Evolutionary conservation across 1,284 basidiomycete genomes (phyloP), one percentile per base, ranked within the genome.

Genomic region (Coniophora puteana): DNA sequence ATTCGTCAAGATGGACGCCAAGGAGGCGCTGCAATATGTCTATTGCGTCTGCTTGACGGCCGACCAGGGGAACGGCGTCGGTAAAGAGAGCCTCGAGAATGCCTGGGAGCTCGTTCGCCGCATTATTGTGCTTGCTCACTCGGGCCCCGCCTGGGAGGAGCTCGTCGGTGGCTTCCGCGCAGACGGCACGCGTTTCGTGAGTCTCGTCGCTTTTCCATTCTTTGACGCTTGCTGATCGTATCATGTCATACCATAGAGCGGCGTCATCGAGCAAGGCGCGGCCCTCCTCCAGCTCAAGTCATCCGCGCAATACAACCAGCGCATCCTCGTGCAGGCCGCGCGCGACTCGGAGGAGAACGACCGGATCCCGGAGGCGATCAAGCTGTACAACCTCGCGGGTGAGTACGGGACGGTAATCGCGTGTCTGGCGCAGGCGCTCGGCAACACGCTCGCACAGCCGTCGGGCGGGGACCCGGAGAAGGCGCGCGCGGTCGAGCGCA

Each of bases 1-100:
- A 42, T 96, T 98, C 61, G 85, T 89, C 33, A 88, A 87, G 61
- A 80, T 91, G 71, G 94, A 96, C 53, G 86, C 93, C 0, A 84
- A 89, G 53, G 90, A 94, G 50, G 96, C 94, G 1, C 67, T 99
- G 41, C 93, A 98, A 65, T 99, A 99, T 55, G 87, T 97, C 27
- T 95, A 94, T 59, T 88, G 91, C 46, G 78, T 97, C 11, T 83
- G 86, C 45, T 76, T 99, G 11, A 79, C 79, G 20, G 73, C 85
- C 8, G 93, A 97, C 57, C 83, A 88, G 51, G 74, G 72, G 11
- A 70, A 74, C 4, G 72, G 70, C 3, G 70, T 87, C 1, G 91
- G 92, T 12, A 80, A 79, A 51, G 87, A 93, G 56, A 94, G 97
- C 59, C 69, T 92, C 17, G 83, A 90, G 53, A 76, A 69, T 27